Evolutionary conservation across 805 yeast species (phyloP).

Genomic region (Grigorovia jiainica): DNA sequence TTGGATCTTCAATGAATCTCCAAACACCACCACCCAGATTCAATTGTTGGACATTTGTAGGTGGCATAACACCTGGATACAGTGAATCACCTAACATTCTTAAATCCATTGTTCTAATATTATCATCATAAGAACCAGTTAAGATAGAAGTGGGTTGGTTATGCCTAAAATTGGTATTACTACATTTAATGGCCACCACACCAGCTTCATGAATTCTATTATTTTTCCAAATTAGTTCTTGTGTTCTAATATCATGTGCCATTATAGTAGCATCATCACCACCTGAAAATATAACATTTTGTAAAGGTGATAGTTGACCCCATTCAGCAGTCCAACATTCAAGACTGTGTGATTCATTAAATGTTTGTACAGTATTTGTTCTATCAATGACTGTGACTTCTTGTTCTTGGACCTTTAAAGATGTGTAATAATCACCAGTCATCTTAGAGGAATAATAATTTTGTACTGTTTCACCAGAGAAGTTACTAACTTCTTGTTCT

Average conservation of each 20-base stretch:
- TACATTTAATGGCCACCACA: slow-evolving; percentile 65
- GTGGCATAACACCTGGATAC: slow-evolving; percentile 47
- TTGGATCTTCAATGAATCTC: slow-evolving; percentile 65
- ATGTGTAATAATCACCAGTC: neutral
- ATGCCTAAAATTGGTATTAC: slow-evolving; percentile 17
- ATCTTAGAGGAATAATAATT: slow-evolving; percentile 3
- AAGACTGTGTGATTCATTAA: slow-evolving; percentile 42
- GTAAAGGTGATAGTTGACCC: slow-evolving; percentile 45
- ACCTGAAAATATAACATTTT: slow-evolving; percentile 64
- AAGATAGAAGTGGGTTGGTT: slow-evolving; percentile 22
- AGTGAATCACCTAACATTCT: slow-evolving; percentile 40
- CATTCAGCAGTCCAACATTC: slow-evolving; percentile 88
- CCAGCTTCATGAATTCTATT: slow-evolving; percentile 80
- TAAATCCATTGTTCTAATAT: slow-evolving; percentile 58
- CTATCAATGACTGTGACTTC: slow-evolving; percentile 1
- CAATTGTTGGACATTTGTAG: slow-evolving; percentile 29
- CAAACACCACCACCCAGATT: slow-evolving; percentile 92
- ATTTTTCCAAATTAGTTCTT: slow-evolving; percentile 25
- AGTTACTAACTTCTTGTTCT: slow-evolving; percentile 1
- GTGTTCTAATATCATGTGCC: slow-evolving; percentile 57
- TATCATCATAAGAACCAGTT: slow-evolving; percentile 93
- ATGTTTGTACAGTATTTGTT: neutral
- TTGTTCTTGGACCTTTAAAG: slow-evolving; percentile 12
- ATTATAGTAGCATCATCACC: slow-evolving; percentile 79
- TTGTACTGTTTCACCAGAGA: slow-evolving; percentile 1